These are phyloP conservation scores for Candida germanica DNA, from an alignment of 805 yeast species.

Conservation along the genomic window DNA sequence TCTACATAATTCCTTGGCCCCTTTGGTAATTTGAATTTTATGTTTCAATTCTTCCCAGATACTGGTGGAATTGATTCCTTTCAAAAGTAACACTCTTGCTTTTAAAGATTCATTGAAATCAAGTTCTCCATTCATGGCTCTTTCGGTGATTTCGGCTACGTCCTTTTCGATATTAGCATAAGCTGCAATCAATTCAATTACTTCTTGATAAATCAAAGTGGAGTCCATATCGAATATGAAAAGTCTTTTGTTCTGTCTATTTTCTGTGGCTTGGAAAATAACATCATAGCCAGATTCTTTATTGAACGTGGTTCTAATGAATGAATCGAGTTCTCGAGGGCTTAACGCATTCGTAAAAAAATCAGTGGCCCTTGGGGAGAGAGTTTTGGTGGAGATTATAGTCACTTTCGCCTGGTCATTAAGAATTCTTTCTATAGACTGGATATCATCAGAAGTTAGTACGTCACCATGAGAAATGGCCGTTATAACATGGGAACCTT, in stretches of 20 bases:
- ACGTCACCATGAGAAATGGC: slow-evolving; percentile 16
- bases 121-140: slow-evolving; percentile 96
- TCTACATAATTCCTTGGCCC: slow-evolving; percentile 69
- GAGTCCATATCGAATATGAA: slow-evolving; percentile 98
- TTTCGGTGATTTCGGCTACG: slow-evolving; percentile 84
- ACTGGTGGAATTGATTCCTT: slow-evolving; percentile 69
- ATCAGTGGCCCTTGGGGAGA: slow-evolving; percentile 24
- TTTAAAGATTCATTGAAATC: slow-evolving; percentile 82
- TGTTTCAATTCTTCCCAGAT: slow-evolving; percentile 78
- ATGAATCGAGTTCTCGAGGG: slow-evolving; percentile 2
- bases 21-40: slow-evolving; percentile 75
- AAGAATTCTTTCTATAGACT: slow-evolving; percentile 3
- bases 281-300: slow-evolving; percentile 25
- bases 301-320: slow-evolving; percentile 7
- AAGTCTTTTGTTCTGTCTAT: slow-evolving; percentile 45
- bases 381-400: slow-evolving; percentile 1
- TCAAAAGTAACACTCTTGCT: slow-evolving; percentile 72
- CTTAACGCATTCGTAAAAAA: slow-evolving; percentile 11
- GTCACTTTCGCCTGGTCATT: background rate
- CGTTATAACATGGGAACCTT: slow-evolving; percentile 25
- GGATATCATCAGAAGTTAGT: slow-evolving; percentile 5
- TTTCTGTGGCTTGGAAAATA: slow-evolving; percentile 24
- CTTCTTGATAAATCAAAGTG: slow-evolving; percentile 92
- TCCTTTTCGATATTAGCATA: slow-evolving; percentile 86
- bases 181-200: slow-evolving; percentile 91